Evolutionary conservation across 257 asterid genomes (phyloP).

Genomic region (Rehmannia glutinosa): DNA sequence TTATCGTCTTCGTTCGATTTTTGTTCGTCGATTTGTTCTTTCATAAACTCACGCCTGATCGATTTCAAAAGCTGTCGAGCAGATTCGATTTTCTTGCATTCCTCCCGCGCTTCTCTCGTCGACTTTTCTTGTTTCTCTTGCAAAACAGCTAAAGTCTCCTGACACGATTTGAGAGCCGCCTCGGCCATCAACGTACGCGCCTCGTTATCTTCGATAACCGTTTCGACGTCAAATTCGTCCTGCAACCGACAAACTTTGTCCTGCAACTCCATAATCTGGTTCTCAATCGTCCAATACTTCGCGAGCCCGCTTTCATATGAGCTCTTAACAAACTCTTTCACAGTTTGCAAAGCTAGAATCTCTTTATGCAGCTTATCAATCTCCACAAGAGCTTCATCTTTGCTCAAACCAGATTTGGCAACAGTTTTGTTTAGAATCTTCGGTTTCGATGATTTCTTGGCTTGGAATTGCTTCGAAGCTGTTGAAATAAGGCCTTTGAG

Average conservation of each 20-base stretch:
- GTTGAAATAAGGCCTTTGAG: slow-evolving; percentile 31
- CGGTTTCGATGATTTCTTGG: slow-evolving; percentile 25
- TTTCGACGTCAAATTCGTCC: slow-evolving; percentile 58
- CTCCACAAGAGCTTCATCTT: slow-evolving; percentile 60
- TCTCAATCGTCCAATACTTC: slow-evolving; percentile 72
- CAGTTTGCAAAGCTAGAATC: slow-evolving; percentile 62
- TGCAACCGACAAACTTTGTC: slow-evolving; percentile 56
- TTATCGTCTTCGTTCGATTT: not conserved
- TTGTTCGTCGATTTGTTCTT: slow-evolving; percentile 23
- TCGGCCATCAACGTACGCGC: slow-evolving; percentile 85
- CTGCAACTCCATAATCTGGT: slow-evolving; percentile 69
- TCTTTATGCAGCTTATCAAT: slow-evolving; percentile 78
- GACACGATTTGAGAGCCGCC: slow-evolving; percentile 75
- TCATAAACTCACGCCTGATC: slow-evolving; percentile 28
- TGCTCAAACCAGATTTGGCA: slow-evolving; percentile 45
- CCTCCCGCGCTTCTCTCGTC: slow-evolving; percentile 43
- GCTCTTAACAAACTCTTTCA: slow-evolving; percentile 83
- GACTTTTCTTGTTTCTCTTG: slow-evolving; percentile 62
- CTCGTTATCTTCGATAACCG: slow-evolving; percentile 62
- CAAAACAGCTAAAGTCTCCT: slow-evolving; percentile 56
- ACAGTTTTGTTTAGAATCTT: slow-evolving; percentile 15
- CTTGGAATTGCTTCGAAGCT: slow-evolving; percentile 32
- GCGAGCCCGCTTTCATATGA: slow-evolving; percentile 70
- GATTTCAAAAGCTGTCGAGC: slow-evolving; percentile 42
- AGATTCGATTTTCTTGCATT: slow-evolving; percentile 52